phyloP scores from a whole-genome alignment of 331 rosid genomes.

The Pyrus hybrid region DNA sequence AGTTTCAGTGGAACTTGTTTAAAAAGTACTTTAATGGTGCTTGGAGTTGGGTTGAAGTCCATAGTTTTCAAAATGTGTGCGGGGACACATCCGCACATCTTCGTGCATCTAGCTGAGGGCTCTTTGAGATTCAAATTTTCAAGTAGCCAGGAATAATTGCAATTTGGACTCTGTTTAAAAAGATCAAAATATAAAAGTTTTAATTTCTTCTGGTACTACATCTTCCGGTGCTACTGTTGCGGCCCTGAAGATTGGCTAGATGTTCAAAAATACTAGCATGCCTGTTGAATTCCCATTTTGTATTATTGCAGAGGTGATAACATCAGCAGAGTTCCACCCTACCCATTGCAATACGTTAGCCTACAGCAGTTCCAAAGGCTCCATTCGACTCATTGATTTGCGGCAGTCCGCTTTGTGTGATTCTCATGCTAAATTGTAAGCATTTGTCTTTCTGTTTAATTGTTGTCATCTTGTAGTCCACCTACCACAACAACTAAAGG shows the following conservation, averaged over 20 bases:
- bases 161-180: neutral
- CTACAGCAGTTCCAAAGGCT: constrained; percentile 98
- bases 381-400: constrained; percentile 90
- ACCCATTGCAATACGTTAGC: constrained; percentile 91
- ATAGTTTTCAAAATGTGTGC: neutral
- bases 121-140: neutral
- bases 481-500: neutral
- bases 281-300: constrained; percentile 4
- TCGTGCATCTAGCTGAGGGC: neutral
- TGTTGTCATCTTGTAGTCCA: neutral
- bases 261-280: neutral
- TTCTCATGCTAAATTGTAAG: constrained; percentile 89
- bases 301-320: constrained; percentile 87
- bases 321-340: constrained; percentile 98
- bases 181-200: neutral
- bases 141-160: neutral
- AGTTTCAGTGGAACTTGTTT: neutral
- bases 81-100: neutral
- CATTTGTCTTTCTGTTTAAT: neutral
- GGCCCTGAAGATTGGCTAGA: neutral
- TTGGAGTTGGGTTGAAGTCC: neutral
- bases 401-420: constrained; percentile 99
- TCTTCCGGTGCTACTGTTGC: too few species aligned
- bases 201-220: neutral
- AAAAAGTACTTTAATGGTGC: neutral